phyloP scores from a whole-genome alignment of 2,329 filamentous ascomycete species.

The Colletotrichum sp. region DNA sequence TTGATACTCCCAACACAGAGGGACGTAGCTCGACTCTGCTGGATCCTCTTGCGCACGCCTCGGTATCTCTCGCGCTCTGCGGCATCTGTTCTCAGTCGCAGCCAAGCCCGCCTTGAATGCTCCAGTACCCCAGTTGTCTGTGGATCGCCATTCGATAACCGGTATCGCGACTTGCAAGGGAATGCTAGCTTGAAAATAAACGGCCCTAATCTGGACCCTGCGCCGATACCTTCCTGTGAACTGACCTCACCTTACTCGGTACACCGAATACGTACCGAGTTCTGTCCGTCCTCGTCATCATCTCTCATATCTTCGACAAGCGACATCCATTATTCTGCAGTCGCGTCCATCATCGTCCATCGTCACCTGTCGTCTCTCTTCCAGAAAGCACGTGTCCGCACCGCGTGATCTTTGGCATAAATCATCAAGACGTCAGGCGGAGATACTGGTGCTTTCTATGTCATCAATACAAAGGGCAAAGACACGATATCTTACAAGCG shows the following conservation, averaged over 20 bases:
- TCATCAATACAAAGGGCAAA: not conserved
- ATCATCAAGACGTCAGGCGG: not conserved
- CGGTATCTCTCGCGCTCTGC: not conserved
- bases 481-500: not conserved
- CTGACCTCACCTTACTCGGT: not conserved
- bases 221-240: not conserved
- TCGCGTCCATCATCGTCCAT: not conserved
- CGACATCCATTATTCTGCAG: not conserved
- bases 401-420: not conserved
- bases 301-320: not conserved
- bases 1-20: not conserved
- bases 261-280: not conserved
- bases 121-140: not conserved
- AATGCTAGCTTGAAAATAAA: slow-evolving; percentile 3
- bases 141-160: slow-evolving; percentile 1
- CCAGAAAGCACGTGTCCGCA: not conserved
- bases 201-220: slow-evolving; percentile 18
- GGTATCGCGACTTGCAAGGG: not conserved
- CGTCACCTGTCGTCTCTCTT: not conserved
- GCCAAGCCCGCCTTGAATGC: not conserved
- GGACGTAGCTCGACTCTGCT: not conserved
- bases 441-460: not conserved
- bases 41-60: not conserved
- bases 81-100: not conserved
- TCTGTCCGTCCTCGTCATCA: not conserved